Conservation (phyloP, 176 grass and related monocot species). For the Canna indica region DNA sequence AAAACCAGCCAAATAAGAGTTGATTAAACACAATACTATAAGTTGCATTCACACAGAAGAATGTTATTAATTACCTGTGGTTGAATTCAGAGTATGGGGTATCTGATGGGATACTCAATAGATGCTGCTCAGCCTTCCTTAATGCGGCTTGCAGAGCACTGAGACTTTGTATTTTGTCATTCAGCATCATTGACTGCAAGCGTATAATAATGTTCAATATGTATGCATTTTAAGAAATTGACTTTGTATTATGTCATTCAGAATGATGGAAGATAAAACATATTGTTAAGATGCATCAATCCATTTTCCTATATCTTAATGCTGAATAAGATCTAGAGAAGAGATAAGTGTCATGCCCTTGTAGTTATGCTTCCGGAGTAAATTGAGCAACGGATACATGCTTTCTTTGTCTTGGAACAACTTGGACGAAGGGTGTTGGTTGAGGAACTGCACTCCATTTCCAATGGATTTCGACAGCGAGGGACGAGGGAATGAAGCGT, state of each 20-base stretch:
- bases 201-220: too few species aligned
- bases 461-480: too few species aligned
- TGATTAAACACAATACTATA: background rate
- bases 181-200: constrained; percentile 89
- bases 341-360: constrained; percentile 91
- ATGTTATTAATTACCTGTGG: constrained; percentile 44
- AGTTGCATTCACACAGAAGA: background rate
- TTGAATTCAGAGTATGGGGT: constrained; percentile 80
- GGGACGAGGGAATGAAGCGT: constrained; percentile 85
- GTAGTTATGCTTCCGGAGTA: constrained; percentile 88
- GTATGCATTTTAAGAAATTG: too few species aligned
- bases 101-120: constrained; percentile 44
- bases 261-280: too few species aligned
- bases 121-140: constrained; percentile 90
- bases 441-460: too few species aligned
- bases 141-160: constrained; percentile 66
- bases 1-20: constrained; percentile 11
- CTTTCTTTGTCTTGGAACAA: constrained; percentile 96
- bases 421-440: constrained; percentile 91
- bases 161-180: constrained; percentile 85
- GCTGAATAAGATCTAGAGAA: background rate
- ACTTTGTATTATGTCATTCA: too few species aligned
- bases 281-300: too few species aligned
- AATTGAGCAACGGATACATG: constrained; percentile 92
- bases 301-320: background rate